A percentile compares a stretch with the other conserved stretches of the same genome.
phyloP scores from a whole-genome alignment of 2,329 filamentous ascomycete species.

The Nemania sp. region DNA sequence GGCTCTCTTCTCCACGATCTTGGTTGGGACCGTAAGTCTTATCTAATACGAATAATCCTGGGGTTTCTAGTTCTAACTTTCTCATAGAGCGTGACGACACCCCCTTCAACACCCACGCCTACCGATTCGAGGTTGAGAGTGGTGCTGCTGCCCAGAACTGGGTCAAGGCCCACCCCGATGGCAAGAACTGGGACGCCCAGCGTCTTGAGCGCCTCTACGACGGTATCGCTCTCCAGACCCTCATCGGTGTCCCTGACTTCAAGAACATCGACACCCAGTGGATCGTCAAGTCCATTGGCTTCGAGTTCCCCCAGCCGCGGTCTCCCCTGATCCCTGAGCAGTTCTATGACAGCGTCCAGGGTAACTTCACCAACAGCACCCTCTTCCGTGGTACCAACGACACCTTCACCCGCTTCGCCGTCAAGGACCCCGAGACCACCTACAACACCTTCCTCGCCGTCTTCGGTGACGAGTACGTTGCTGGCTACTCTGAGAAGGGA shows the following conservation, averaged over 20 bases:
- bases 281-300: slow-evolving; percentile 40
- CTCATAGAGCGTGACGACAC: slow-evolving; percentile 34
- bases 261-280: slow-evolving; percentile 42
- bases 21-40: slow-evolving; percentile 39
- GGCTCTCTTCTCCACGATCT: slow-evolving; percentile 40
- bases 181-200: slow-evolving; percentile 28
- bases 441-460: slow-evolving; percentile 38
- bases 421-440: slow-evolving; percentile 38
- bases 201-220: slow-evolving; percentile 40
- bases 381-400: slow-evolving; percentile 42
- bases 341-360: slow-evolving; percentile 40
- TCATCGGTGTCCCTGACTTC: slow-evolving; percentile 37
- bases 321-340: slow-evolving; percentile 35
- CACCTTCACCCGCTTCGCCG: slow-evolving; percentile 40
- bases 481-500: slow-evolving; percentile 35
- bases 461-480: slow-evolving; percentile 39
- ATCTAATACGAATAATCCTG: too few relatives aligned
- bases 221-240: slow-evolving; percentile 38
- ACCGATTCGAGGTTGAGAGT: slow-evolving; percentile 41
- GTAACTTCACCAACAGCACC: slow-evolving; percentile 40
- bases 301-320: slow-evolving; percentile 40
- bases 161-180: slow-evolving; percentile 37
- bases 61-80: not conserved
- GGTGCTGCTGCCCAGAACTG: slow-evolving; percentile 36
- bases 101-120: slow-evolving; percentile 33